Evolutionary conservation across 106 monocot genomes (phyloP), one percentile per base, ranked within the genome.

Genomic region (Dioscorea dumetorum): DNA sequence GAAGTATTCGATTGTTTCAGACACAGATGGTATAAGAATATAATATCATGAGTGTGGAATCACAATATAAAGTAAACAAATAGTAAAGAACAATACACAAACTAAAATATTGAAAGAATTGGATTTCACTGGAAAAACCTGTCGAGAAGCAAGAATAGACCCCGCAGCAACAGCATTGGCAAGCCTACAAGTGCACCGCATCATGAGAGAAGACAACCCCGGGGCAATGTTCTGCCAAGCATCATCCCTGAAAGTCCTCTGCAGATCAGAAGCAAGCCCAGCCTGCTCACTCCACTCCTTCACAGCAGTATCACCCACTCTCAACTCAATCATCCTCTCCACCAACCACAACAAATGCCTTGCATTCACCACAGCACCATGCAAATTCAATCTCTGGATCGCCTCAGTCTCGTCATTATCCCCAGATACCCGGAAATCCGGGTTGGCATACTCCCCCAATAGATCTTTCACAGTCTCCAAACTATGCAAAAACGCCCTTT

Each of bases 401-500:
- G 95, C 95, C 80, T 97, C 95, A 18, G 82, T 88, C 82, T 97
- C 91, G 18, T 91, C 95, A 24, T 86, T 76, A 32, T 89, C 86
- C 17, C 81, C 86, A 0, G 87, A 63, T 4, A 91, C 81, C 52
- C 91, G 56, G 48, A 97, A 88, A 33, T 97, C 91, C 0, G 95
- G 95, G 60, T 91, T 97, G 1, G 84, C 81, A 60, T 97, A 97
- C 69, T 88, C 84, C 50, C 77, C 85, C 21, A 97, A 63, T 5
- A 88, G 50, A 33, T 82, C 86, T 74, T 83, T 97, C 15, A 91
- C 74, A 9, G 70, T 80, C 71, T 72, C 91, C 60, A 97, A 58
- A 16, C 75, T 78, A 63, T 50, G 50, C 32, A 78, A 17, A 57
- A 97, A 97, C 2, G 82, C 88, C 49, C 66, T 60, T 22, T 91